Conservation (phyloP, 225 moss, liverwort and hornwort genomes). For the Sphagnum contortum region DNA sequence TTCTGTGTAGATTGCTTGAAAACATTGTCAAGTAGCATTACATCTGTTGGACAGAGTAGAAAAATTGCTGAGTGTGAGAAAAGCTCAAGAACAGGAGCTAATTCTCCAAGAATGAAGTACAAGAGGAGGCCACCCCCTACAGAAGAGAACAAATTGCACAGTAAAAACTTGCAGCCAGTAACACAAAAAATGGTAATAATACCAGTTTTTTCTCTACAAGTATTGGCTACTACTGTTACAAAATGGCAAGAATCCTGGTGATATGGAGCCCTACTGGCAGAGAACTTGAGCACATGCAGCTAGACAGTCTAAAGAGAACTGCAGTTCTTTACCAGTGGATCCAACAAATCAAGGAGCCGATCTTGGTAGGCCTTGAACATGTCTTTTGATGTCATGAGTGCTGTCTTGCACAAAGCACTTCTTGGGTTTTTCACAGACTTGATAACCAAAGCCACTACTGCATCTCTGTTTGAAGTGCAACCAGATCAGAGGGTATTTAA, state of each 20-base stretch:
- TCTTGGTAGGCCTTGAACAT: constrained; percentile 76
- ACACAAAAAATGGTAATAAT: not conserved
- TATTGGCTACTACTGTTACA: too few species aligned
- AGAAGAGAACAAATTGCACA: not conserved
- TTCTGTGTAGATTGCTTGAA: not conserved
- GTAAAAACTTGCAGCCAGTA: not conserved
- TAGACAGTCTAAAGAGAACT: not conserved
- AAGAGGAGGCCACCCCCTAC: not conserved
- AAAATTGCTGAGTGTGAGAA: too few species aligned
- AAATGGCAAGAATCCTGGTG: not conserved
- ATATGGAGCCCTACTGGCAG: too few species aligned
- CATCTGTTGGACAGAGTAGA: not conserved
- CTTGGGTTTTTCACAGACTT: constrained; percentile 96
- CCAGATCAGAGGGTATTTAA: too few species aligned
- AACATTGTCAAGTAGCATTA: not conserved
- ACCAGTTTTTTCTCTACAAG: not conserved
- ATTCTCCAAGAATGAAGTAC: too few species aligned
- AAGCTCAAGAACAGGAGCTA: too few species aligned
- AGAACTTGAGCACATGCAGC: not conserved
- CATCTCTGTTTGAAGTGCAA: constrained; percentile 23
- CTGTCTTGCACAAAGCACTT: constrained; percentile 95
- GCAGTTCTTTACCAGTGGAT: constrained; percentile 60
- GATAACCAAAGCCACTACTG: constrained; percentile 66
- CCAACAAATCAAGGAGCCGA: constrained; percentile 62
- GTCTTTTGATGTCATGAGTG: constrained; percentile 85